Conservation (phyloP, 805 yeast species). For the Suhomyces sp. region DNA sequence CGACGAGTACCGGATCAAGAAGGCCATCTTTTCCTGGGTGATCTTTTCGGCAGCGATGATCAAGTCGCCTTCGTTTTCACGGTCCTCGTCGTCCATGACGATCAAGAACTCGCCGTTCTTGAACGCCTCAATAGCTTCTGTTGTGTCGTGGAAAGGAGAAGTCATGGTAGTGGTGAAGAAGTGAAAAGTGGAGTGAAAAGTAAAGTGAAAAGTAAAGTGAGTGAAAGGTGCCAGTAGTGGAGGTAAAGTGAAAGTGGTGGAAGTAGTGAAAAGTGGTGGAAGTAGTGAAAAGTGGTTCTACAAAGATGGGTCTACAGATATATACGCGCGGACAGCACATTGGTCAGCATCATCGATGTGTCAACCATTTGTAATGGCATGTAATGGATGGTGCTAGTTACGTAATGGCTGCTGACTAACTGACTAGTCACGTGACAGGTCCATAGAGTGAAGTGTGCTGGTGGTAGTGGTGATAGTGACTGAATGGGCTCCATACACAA, state of each 20-base stretch:
- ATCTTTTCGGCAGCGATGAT: slow-evolving; percentile 85
- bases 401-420: background rate
- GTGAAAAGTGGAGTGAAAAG: background rate
- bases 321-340: background rate
- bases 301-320: too few relatives aligned
- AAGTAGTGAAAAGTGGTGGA: too few relatives aligned
- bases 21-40: slow-evolving; percentile 89
- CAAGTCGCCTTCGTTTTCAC: slow-evolving; percentile 97
- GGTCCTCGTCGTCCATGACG: slow-evolving; percentile 94
- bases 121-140: slow-evolving; percentile 16
- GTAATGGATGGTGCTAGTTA: background rate
- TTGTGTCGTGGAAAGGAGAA: background rate
- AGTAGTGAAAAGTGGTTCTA: background rate
- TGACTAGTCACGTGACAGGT: too few relatives aligned
- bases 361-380: background rate
- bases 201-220: too few relatives aligned
- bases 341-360: background rate
- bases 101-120: slow-evolving; percentile 77
- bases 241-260: background rate
- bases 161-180: background rate
- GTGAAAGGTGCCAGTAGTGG: too few relatives aligned
- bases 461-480: too few relatives aligned
- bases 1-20: slow-evolving; percentile 77
- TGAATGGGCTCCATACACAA: background rate
- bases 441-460: too few relatives aligned